Percentiles rank a stretch among this genome's conserved stretches.
Conservation (phyloP, 805 yeast species). For the Candida morakotiae region DNA sequence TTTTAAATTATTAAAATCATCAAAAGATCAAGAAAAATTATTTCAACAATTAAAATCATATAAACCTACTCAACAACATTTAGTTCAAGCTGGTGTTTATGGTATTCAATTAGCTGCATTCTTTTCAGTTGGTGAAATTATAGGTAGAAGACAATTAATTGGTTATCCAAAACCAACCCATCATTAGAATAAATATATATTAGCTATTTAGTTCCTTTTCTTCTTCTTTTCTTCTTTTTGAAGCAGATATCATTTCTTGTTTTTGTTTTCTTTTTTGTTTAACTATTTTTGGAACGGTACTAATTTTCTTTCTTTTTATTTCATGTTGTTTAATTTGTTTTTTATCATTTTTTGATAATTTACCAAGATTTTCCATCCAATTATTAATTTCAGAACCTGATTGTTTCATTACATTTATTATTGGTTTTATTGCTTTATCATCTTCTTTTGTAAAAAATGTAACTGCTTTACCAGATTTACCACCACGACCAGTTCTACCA, state of each 20-base stretch:
- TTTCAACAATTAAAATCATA: conserved; percentile 43
- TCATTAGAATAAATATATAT: conserved; percentile 7
- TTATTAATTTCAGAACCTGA: conserved; percentile 71
- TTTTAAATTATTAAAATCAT: conserved; percentile 31
- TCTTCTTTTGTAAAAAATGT: conserved; percentile 95
- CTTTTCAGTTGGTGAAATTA: conserved; percentile 90
- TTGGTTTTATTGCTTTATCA: conserved; percentile 66
- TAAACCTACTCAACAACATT: conserved; percentile 50
- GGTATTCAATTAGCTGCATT: conserved; percentile 84
- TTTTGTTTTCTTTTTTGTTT: conserved; percentile 60
- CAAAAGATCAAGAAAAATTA: conserved; percentile 57
- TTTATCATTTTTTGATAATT: conserved; percentile 62
- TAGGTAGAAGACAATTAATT: conserved; percentile 91
- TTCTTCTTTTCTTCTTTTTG: conserved; percentile 53
- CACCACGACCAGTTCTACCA: conserved; percentile 98
- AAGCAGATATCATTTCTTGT: conserved; percentile 70
- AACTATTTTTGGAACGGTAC: conserved; percentile 75
- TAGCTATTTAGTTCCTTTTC: neutral
- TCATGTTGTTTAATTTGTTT: conserved; percentile 53
- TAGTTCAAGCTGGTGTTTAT: conserved; percentile 66
- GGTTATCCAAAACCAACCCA: conserved; percentile 72
- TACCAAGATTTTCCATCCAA: conserved; percentile 78
- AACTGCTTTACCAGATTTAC: conserved; percentile 78
- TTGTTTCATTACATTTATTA: conserved; percentile 92
- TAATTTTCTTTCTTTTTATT: conserved; percentile 66